phyloP scores from a whole-genome alignment of 352 stramenopile species.

The Phytophthora foliorum region DNA sequence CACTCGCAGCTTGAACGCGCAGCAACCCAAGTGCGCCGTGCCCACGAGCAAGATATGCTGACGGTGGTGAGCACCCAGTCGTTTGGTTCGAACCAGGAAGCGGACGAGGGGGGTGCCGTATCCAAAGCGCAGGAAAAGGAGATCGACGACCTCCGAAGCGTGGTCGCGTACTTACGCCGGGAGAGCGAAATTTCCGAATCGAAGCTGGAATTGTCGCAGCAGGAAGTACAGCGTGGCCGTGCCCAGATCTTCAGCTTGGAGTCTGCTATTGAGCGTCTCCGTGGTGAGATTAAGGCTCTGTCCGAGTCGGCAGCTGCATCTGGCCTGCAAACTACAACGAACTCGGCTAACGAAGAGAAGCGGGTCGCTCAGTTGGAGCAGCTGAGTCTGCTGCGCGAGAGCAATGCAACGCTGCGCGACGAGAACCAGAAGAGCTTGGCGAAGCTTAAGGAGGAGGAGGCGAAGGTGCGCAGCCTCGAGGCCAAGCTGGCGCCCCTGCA shows the following conservation, averaged over 20 bases:
- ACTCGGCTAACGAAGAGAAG: conserved; percentile 49
- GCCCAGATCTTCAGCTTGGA: conserved; percentile 67
- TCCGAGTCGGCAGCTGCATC: conserved; percentile 21
- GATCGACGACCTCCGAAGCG: conserved; percentile 75
- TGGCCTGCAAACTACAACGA: conserved; percentile 20
- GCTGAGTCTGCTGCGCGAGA: conserved; percentile 80
- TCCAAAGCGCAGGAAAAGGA: conserved; percentile 60
- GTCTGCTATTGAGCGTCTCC: conserved; percentile 65
- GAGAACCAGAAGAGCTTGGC: conserved; percentile 71
- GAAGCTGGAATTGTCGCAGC: conserved; percentile 75
- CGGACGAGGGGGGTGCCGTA: conserved; percentile 28
- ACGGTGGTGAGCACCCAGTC: conserved; percentile 27
- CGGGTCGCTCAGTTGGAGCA: conserved; percentile 75
- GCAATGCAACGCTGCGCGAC: conserved; percentile 81
- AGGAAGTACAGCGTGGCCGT: conserved; percentile 72
- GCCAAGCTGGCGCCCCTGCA: conserved; percentile 62
- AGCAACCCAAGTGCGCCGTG: conserved; percentile 61
- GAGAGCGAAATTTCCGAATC: conserved; percentile 75
- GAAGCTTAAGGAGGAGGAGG: conserved; percentile 63
- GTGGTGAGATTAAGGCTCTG: conserved; percentile 65
- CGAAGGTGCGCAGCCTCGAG: conserved; percentile 58
- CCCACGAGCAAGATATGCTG: conserved; percentile 67
- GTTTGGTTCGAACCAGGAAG: conserved; percentile 31
- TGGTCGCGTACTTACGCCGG: conserved; percentile 76
- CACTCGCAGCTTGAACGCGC: conserved; percentile 78